phyloP scores from a whole-genome alignment of 192 early-diverging fungal genomes.

The Backusella psychrophila region DNA sequence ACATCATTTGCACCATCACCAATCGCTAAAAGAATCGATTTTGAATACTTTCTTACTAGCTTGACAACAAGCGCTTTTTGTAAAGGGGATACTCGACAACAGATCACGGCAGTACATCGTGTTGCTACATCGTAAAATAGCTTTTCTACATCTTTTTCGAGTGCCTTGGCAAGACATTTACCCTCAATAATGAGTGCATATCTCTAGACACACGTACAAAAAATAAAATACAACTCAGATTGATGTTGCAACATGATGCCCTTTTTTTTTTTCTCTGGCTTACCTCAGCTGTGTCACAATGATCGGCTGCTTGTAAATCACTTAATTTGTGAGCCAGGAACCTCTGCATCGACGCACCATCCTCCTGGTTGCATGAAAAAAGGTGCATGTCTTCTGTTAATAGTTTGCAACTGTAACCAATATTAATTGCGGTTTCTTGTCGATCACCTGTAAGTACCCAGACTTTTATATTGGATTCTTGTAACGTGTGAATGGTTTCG shows the following conservation, averaged over 20 bases:
- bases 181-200: constrained; percentile 93
- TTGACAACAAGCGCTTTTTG: constrained; percentile 96
- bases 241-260: background rate
- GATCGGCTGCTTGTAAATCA: background rate
- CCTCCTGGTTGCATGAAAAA: constrained; percentile 84
- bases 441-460: constrained; percentile 96
- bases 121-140: constrained; percentile 86
- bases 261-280: background rate
- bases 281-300: background rate
- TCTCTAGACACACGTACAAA: constrained; percentile 21
- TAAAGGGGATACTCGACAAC: constrained; percentile 95
- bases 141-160: constrained; percentile 73
- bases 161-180: constrained; percentile 82
- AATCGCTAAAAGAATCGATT: constrained; percentile 87
- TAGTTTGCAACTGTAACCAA: constrained; percentile 90
- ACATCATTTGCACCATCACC: constrained; percentile 98
- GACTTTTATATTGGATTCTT: constrained; percentile 87
- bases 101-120: constrained; percentile 90
- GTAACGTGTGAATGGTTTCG: constrained; percentile 90
- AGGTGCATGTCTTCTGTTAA: constrained; percentile 91
- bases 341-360: constrained; percentile 78
- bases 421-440: constrained; percentile 97
- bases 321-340: constrained; percentile 70
- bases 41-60: constrained; percentile 84
- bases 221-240: background rate